Conservation (phyloP, 177 flowering plant species). For the Vitis hybrid region DNA sequence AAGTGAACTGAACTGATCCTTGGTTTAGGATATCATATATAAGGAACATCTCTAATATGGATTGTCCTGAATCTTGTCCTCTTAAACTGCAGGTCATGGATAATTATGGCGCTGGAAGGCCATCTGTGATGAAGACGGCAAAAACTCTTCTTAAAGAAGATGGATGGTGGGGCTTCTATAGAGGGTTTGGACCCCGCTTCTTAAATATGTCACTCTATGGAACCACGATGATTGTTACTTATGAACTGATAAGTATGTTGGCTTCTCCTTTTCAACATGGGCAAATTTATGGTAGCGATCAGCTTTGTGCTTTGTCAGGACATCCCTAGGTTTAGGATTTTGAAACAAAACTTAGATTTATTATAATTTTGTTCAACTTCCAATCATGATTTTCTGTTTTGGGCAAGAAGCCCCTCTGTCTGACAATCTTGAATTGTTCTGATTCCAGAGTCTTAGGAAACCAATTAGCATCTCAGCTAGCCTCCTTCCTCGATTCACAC, state of each 20-base stretch:
- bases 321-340: not conserved
- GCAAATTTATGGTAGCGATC: not conserved
- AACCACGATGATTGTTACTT: conserved; percentile 84
- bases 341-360: not conserved
- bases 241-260: conserved; percentile 75
- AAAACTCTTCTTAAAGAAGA: conserved; percentile 65
- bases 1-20: too few species aligned
- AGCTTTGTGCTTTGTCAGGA: too few species aligned
- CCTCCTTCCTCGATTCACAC: too few species aligned
- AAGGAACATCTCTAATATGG: not conserved
- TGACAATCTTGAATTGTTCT: not conserved
- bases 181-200: conserved; percentile 91
- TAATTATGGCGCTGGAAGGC: conserved; percentile 67
- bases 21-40: too few species aligned
- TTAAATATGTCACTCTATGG: conserved; percentile 87
- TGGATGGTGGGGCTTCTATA: conserved; percentile 87
- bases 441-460: too few species aligned
- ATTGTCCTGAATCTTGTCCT: conserved; percentile 1
- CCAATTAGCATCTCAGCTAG: too few species aligned
- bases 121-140: conserved; percentile 64
- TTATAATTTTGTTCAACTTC: not conserved
- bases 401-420: not conserved
- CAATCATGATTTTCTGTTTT: not conserved
- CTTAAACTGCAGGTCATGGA: conserved; percentile 63
- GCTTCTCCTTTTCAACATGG: not conserved